Conservation (phyloP, 495 filamentous ascomycete species). For the Acidomyces sp. region DNA sequence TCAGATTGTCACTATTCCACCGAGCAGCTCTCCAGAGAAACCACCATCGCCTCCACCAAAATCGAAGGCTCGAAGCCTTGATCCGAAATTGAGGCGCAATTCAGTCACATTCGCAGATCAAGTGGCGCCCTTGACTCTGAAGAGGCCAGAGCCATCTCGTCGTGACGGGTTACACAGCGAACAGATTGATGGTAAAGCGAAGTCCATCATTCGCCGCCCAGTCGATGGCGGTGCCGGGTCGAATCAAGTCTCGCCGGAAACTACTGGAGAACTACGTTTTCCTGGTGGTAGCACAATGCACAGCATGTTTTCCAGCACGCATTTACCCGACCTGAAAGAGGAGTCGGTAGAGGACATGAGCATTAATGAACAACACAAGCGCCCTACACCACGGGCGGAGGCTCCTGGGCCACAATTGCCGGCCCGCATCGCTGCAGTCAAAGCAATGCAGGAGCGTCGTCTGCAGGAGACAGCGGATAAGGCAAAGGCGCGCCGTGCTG, state of each 20-base stretch:
- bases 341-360: constrained; percentile 30
- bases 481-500: constrained; percentile 16
- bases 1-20: constrained; percentile 18
- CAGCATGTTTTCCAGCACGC: constrained; percentile 16
- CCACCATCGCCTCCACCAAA: constrained; percentile 4
- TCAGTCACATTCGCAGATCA: constrained; percentile 18
- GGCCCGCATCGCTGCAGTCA: constrained; percentile 20
- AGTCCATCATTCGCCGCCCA: constrained; percentile 11
- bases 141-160: constrained; percentile 4
- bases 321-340: constrained; percentile 29
- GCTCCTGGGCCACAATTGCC: constrained; percentile 22
- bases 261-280: constrained; percentile 18
- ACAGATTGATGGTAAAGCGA: not conserved
- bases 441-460: constrained; percentile 21
- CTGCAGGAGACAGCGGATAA: constrained; percentile 19
- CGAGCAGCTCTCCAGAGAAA: constrained; percentile 15
- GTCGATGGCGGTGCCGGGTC: constrained; percentile 9
- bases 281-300: constrained; percentile 9
- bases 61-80: not conserved
- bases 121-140: constrained; percentile 16
- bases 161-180: constrained; percentile 1
- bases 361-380: constrained; percentile 20
- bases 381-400: constrained; percentile 15
- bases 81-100: constrained; percentile 3
- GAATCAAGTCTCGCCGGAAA: constrained; percentile 5